Conservation (phyloP, 371 early-diverging fungal species). For the Lichtheimia ornata region DNA sequence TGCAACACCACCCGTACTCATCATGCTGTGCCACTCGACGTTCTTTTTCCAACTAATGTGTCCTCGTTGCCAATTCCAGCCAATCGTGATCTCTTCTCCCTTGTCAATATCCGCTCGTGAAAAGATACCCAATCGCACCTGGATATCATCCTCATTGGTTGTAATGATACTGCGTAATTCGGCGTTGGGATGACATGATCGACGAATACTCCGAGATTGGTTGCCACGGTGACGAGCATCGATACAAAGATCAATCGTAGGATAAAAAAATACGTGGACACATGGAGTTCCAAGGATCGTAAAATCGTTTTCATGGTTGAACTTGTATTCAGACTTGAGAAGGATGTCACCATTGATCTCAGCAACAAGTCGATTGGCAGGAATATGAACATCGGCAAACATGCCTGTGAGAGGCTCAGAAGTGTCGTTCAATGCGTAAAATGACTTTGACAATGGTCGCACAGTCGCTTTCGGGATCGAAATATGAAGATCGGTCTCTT, state of each 20-base stretch:
- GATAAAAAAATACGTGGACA: conserved; percentile 76
- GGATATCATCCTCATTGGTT: conserved; percentile 32
- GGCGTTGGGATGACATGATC: conserved; percentile 75
- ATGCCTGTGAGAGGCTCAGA: conserved; percentile 50
- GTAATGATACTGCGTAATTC: conserved; percentile 68
- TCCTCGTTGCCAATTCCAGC: conserved; percentile 75
- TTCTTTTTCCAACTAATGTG: conserved; percentile 42
- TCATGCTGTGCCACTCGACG: conserved; percentile 20
- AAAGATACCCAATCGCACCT: conserved; percentile 75
- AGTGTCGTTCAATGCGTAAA: conserved; percentile 16
- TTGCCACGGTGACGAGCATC: conserved; percentile 76
- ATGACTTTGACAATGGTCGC: conserved; percentile 16
- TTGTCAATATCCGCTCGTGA: conserved; percentile 56
- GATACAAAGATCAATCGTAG: conserved; percentile 69
- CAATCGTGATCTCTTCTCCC: conserved; percentile 77
- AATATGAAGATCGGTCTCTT: not conserved
- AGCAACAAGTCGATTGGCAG: conserved; percentile 60
- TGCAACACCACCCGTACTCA: conserved; percentile 15
- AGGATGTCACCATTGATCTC: conserved; percentile 75
- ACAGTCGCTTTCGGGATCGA: conserved; percentile 25
- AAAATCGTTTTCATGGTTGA: conserved; percentile 62
- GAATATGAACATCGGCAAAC: conserved; percentile 70
- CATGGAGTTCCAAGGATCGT: conserved; percentile 60
- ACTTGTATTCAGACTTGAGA: conserved; percentile 68
- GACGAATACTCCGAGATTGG: conserved; percentile 70